A percentile compares a stretch with the other conserved stretches of the same genome.
phyloP scores from a whole-genome alignment of 108 stramenopile species.

The Tribonema minus region DNA sequence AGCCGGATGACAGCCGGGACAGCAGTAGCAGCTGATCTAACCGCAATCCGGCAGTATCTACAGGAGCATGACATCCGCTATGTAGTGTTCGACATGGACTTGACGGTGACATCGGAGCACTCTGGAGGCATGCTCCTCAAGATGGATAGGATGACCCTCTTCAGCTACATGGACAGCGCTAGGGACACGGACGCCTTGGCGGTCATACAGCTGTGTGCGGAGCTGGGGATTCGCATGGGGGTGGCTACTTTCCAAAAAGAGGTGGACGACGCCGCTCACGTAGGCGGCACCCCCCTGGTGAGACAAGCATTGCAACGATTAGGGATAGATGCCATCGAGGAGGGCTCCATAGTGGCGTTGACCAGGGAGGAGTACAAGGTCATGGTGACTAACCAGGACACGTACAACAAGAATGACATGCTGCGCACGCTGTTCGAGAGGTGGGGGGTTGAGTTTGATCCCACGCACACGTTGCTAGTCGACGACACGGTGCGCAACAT shows the following conservation, averaged over 20 bases:
- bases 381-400: slow-evolving; percentile 22
- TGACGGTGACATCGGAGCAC: slow-evolving; percentile 25
- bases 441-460: slow-evolving; percentile 23
- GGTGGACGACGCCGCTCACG: slow-evolving; percentile 18
- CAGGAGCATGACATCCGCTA: slow-evolving; percentile 5
- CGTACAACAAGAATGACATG: slow-evolving; percentile 40
- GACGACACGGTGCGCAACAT: slow-evolving; percentile 35
- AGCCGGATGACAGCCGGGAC: neutral
- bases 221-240: slow-evolving; percentile 5
- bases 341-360: slow-evolving; percentile 18
- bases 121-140: neutral
- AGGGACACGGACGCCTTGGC: slow-evolving; percentile 8
- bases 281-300: slow-evolving; percentile 29
- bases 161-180: slow-evolving; percentile 9
- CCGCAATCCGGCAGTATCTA: neutral
- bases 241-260: slow-evolving; percentile 40
- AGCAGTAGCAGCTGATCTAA: slow-evolving; percentile 1
- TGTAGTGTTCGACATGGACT: slow-evolving; percentile 27
- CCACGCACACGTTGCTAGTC: slow-evolving; percentile 16
- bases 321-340: slow-evolving; percentile 14
- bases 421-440: slow-evolving; percentile 22
- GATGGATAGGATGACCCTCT: neutral
- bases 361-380: slow-evolving; percentile 11
- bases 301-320: slow-evolving; percentile 2
- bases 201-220: slow-evolving; percentile 27